Percentiles rank a stretch among this genome's conserved stretches.
phyloP scores from a whole-genome alignment of 1,284 basidiomycete genomes.

The Moesziomyces parantarcticus region DNA sequence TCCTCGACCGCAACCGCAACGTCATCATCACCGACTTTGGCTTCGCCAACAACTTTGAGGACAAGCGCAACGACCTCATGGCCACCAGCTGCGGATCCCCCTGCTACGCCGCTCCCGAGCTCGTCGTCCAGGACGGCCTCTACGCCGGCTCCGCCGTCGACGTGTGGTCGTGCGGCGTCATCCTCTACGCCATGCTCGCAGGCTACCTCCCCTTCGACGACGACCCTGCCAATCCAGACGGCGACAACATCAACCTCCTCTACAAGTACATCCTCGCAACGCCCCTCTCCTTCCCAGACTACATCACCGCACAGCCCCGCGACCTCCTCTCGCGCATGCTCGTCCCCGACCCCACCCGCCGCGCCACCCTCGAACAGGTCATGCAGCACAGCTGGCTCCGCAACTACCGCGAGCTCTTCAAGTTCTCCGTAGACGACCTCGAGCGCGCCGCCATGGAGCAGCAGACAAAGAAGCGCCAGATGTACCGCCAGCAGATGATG shows the following conservation, averaged over 20 bases:
- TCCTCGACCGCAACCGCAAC: conserved; percentile 95
- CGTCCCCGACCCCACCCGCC: conserved; percentile 62
- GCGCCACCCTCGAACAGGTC: conserved; percentile 62
- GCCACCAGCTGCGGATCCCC: conserved; percentile 97
- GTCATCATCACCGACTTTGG: conserved; percentile 99
- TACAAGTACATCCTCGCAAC: conserved; percentile 93
- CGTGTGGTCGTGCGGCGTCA: conserved; percentile 99
- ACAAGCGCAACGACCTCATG: conserved; percentile 87
- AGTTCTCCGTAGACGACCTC: conserved; percentile 65
- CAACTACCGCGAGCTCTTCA: conserved; percentile 66
- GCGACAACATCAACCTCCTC: conserved; percentile 98
- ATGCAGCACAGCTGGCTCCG: conserved; percentile 67
- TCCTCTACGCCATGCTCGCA: conserved; percentile 98
- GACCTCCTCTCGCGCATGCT: conserved; percentile 65
- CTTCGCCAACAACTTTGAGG: conserved; percentile 95
- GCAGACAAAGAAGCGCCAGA: conserved; percentile 66
- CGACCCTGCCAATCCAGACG: conserved; percentile 97
- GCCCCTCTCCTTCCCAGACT: conserved; percentile 66
- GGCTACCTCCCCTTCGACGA: conserved; percentile 99
- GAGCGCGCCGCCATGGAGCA: conserved; percentile 67
- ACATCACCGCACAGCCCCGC: conserved; percentile 65
- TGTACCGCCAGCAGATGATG: conserved; percentile 67
- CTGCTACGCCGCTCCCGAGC: conserved; percentile 97
- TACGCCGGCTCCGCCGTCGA: conserved; percentile 99
- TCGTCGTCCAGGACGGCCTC: conserved; percentile 97